phyloP scores from a whole-genome alignment of 176 grass and related monocot species.

The Lolium perenne region DNA sequence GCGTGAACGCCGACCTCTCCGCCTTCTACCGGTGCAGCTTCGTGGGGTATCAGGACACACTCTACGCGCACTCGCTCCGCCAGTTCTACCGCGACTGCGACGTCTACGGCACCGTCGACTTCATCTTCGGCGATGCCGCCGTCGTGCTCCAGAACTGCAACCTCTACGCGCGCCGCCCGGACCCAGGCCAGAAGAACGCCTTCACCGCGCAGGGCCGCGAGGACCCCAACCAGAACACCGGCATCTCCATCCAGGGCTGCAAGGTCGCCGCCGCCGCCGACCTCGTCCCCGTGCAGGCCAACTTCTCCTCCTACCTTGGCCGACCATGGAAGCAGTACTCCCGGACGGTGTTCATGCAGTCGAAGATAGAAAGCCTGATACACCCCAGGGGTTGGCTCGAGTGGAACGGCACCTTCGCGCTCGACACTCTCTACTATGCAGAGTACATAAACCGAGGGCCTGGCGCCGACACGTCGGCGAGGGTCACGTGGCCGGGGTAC shows the following conservation, averaged over 20 bases:
- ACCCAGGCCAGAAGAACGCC: conserved; percentile 68
- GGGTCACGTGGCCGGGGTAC: conserved; percentile 81
- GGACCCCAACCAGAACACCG: conserved; percentile 93
- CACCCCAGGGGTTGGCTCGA: conserved; percentile 68
- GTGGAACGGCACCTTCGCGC: conserved; percentile 79
- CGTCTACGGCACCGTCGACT: conserved; percentile 91
- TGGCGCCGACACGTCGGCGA: conserved; percentile 57
- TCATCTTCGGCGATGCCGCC: conserved; percentile 83
- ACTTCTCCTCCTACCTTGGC: conserved; percentile 77
- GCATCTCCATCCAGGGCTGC: conserved; percentile 82
- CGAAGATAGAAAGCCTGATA: conserved; percentile 68
- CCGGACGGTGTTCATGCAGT: conserved; percentile 77
- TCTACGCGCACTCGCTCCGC: conserved; percentile 89
- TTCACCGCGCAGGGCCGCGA: conserved; percentile 78
- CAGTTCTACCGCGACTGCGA: conserved; percentile 98
- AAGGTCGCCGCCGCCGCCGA: conserved; percentile 89
- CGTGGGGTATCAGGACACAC: conserved; percentile 90
- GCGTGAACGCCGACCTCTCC: conserved; percentile 63
- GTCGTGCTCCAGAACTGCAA: conserved; percentile 84
- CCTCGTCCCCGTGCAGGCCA: conserved; percentile 51
- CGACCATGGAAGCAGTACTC: conserved; percentile 89
- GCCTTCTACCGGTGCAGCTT: conserved; percentile 90
- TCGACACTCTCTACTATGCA: conserved; percentile 91
- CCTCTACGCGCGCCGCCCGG: conserved; percentile 74
- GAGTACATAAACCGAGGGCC: conserved; percentile 81